Percentiles rank a stretch among this genome's conserved stretches.
Conservation (phyloP, 2,329 filamentous ascomycete species). For the Verticillium zaregamsianum region DNA sequence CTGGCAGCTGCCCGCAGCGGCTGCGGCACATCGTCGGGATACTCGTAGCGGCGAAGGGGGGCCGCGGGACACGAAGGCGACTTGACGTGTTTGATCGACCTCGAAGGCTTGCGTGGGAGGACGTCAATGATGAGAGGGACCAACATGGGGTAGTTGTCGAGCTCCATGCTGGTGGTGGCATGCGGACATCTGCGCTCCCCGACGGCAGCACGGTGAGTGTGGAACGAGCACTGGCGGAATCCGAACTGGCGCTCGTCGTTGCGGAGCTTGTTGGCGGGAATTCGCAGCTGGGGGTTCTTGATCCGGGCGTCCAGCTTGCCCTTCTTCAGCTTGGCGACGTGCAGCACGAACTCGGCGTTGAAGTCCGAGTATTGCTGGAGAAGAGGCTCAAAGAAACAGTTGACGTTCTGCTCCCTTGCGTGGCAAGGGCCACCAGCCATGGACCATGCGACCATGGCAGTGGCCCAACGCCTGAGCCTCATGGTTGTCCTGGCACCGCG, state of each 20-base stretch:
- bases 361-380: conserved; percentile 43
- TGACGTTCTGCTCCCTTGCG: conserved; percentile 21
- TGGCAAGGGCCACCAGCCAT: conserved; percentile 29
- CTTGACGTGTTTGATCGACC: conserved; percentile 1
- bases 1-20: not conserved
- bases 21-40: not conserved
- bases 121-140: conserved; percentile 13
- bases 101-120: not conserved
- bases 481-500: conserved; percentile 45
- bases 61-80: conserved; percentile 2
- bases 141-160: conserved; percentile 14
- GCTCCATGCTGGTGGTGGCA: conserved; percentile 10
- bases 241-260: conserved; percentile 56
- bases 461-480: conserved; percentile 54
- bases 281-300: conserved; percentile 58
- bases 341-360: conserved; percentile 44
- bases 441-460: conserved; percentile 57
- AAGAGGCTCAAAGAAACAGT: conserved; percentile 34
- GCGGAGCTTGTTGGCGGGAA: conserved; percentile 50
- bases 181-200: conserved; percentile 53
- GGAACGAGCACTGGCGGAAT: conserved; percentile 59
- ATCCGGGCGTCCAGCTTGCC: conserved; percentile 47
- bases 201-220: conserved; percentile 51
- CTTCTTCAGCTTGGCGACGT: conserved; percentile 47
- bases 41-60: not conserved